Evolutionary conservation across 352 stramenopile species (phyloP), one percentile per base, ranked within the genome.

Genomic region (Phytophthora quininea): DNA sequence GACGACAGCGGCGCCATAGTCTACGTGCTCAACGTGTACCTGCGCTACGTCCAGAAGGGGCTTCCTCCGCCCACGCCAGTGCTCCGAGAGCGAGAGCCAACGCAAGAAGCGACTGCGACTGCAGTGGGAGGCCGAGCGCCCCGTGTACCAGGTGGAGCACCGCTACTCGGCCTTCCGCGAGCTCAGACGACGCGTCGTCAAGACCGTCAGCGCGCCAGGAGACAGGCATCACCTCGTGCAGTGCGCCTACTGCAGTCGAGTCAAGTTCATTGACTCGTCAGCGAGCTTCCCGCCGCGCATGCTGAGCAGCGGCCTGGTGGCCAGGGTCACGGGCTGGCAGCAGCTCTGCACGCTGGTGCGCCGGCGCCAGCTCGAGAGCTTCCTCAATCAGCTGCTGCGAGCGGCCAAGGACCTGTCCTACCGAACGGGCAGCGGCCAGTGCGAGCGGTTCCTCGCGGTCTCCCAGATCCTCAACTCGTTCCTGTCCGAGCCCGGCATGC

Each of bases 391-490:
- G 29, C 54, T 90, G 63, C 48, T 90, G 37, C 46, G 53, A 19
- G 62, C 62, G 8, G 74, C 77, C 12, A 82, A 83, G 53, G 74
- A 86, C 35, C 42, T 78, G 42, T 81, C 80, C 42, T 90, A 89
- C 58, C 74, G 76, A 9, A 64, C 55, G 1, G 57, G 54, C 4
- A 63, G 67, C 9, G 48, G 49, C 1, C 77, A 75, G 19, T 90
- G 83, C 62, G 67, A 83, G 47, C 73, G 78, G 27, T 92, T 83
- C 53, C 49, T 75, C 31, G 74, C 50, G 37, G 71, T 86, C 54
- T 82, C 78, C 31, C 67, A 69, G 51, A 66, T 89, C n/a, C 69
- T 92, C 45, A 79, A 73, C 61, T 74, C 74, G 50, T 92, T 92
- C 53, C 58, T 92, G 19, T 73, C 73, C 9, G 76, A 83, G 38